Base-by-base conservation (phyloP, 768 basidiomycete genomes). In the Inosperma sp. region DNA sequence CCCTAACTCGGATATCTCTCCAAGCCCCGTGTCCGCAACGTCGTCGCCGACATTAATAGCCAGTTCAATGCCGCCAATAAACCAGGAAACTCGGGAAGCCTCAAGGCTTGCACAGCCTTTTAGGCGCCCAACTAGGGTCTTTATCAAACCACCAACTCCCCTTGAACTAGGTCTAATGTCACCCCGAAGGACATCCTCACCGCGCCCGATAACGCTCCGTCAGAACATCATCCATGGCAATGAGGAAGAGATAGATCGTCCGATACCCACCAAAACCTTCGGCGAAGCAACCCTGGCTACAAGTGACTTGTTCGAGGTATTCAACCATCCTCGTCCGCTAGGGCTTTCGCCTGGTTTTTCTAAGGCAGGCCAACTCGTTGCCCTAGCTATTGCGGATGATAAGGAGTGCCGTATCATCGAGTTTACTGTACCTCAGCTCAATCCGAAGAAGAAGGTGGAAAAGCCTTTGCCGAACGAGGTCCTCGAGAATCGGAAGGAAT, bases 311-410 rank as follows among this genome's bases (percentile, higher is more conserved):
- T 64, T 72, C 3, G 39, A 50, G 6, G 57, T 62, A 4, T 74
- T 74, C 47, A 58, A 68, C 42, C 67, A 73, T 41, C 36, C 67
- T 16, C 60, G 59, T 34, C 72, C 74, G 8, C 62, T 83, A 53
- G 82, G 80, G 1, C 62, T 82, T 23, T 74, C 81, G 5, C 74
- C 78, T 4, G 77, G 75, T 1, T 81, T 78, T 57, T 68, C 73
- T 2, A 53, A 64, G 16, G 53, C 61, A 8, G 78, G 79, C 1
- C 56, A 59, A 14, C 66, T 84, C 29, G 56, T 70, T 35, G 73
- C 72, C 1, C 68, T 84, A 17, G 77, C 78, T 6, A 67, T 82
- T 49, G 65, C 72, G 8, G 69, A 74, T 41, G 64, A 67, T 25
- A 55, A 59, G 14, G 62, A 64, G 30, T 72, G 71, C 41, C 56